These are phyloP conservation scores for Talaromyces amestolkiae DNA, from an alignment of 2,329 filamentous ascomycete genomes.

Conservation along the genomic window DNA sequence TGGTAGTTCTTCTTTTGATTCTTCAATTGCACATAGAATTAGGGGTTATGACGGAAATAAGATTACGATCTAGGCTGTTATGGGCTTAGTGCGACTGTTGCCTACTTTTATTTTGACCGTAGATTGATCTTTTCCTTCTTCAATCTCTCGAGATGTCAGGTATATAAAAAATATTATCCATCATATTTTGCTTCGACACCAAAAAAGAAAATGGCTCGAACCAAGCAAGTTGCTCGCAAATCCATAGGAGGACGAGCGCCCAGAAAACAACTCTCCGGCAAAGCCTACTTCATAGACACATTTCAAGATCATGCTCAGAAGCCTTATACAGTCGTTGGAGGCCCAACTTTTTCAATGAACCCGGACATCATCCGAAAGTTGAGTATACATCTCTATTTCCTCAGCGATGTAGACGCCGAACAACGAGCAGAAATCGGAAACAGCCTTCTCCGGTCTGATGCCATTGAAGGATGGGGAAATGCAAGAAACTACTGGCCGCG, in stretches of 20 bases:
- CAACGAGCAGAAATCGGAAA: constrained; percentile 3
- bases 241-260: constrained; percentile 3
- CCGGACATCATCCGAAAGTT: constrained; percentile 9
- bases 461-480: constrained; percentile 22
- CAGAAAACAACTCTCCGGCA: not conserved
- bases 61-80: not conserved
- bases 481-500: constrained; percentile 20
- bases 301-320: constrained; percentile 11
- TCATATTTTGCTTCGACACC: not conserved
- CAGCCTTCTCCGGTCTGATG: not conserved
- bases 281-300: not conserved
- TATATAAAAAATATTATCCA: not conserved
- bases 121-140: not conserved
- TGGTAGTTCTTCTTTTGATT: not conserved
- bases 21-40: no score
- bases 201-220: constrained; percentile 8
- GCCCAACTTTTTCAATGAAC: not conserved
- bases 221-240: constrained; percentile 7
- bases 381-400: constrained; percentile 16
- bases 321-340: constrained; percentile 11
- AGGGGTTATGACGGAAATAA: not conserved
- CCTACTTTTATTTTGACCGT: not conserved
- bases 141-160: not conserved
- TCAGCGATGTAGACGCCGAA: constrained; percentile 6
- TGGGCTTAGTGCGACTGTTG: constrained; percentile 3